phyloP scores from a whole-genome alignment of 2,329 filamentous ascomycete genomes.

The Colletotrichum sp. region DNA sequence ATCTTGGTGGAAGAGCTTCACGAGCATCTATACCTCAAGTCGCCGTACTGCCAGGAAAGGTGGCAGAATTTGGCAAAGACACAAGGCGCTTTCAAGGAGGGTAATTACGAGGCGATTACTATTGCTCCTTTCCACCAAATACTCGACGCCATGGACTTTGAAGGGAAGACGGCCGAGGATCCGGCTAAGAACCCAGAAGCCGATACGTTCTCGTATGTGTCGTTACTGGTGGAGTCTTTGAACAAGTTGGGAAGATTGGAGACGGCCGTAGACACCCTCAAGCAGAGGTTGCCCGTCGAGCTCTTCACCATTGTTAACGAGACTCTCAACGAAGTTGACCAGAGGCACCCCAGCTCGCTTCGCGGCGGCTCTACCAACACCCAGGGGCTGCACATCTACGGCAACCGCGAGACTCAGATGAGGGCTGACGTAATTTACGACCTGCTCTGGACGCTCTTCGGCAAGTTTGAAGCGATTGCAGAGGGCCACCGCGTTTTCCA shows the following conservation, averaged over 20 bases:
- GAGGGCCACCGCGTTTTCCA: constrained; percentile 95
- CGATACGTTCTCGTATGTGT: constrained; percentile 93
- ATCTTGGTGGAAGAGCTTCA: constrained; percentile 97
- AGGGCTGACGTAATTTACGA: constrained; percentile 88
- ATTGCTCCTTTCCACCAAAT: constrained; percentile 63
- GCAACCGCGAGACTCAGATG: constrained; percentile 74
- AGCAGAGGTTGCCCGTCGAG: constrained; percentile 92
- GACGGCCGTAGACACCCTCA: constrained; percentile 85
- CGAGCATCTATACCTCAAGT: constrained; percentile 96
- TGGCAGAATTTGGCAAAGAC: constrained; percentile 85
- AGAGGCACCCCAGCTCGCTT: constrained; percentile 86
- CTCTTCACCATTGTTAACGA: constrained; percentile 93
- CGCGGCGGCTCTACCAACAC: constrained; percentile 59
- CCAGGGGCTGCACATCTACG: constrained; percentile 67
- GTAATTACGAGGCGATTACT: constrained; percentile 48
- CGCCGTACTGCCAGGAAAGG: constrained; percentile 93
- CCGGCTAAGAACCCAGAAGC: constrained; percentile 92
- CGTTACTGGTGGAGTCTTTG: constrained; percentile 84
- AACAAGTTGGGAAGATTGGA: constrained; percentile 90
- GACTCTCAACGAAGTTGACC: constrained; percentile 92
- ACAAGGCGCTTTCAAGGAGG: constrained; percentile 60
- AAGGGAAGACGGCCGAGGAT: constrained; percentile 76
- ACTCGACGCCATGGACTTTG: constrained; percentile 65
- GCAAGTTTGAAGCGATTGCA: constrained; percentile 96
- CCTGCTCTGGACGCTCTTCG: constrained; percentile 88